Base-by-base conservation (phyloP, 495 filamentous ascomycete species). In the Penicillium antarcticum region DNA sequence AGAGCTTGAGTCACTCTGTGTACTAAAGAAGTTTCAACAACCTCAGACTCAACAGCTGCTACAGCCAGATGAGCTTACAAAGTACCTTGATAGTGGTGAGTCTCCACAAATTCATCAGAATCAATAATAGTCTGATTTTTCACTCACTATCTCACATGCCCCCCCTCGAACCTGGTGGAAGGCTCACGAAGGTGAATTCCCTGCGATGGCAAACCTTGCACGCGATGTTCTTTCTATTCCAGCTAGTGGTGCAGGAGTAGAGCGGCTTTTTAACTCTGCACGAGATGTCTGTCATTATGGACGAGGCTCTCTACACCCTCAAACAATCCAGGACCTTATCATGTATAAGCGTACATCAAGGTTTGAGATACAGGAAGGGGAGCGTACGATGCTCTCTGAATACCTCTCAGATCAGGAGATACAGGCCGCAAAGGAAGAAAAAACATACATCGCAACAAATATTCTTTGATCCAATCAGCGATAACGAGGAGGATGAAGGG, bases 281-380 rank as follows among this genome's bases (percentile, higher is more conserved):
- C 52, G 52, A 3, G 48, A 59, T 53, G 23, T 59, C 12, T 59
- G 48, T 12, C 45, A 55, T 18, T 59, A 59, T 16, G 47, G 56
- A 1, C 43, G 51, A 16, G 43, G 47, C 17, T 43, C 33, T 3
- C 13, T 45, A 8, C 43, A 44, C 13, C 19, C 33, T 11, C 0
- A 42, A 9, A 53, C 34, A n/a, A 58, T 58, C 17, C 9, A 45
- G 14, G 51, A 50, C 12, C 32, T 57, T 0, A 51, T 56, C 21
- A 17, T 56, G 6, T 56, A 31, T 21, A 47, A 43, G 45, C 48
- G 31, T 32, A 54, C 39, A 38, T 34, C 37, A 42, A 34, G 29
- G 17, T 53, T 53, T 36, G 37, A 53, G 11, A 18, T 47, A 3
- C 3, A 23, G 21, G 21, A 23, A 3, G 21, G 5, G 5, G 2